Evolutionary conservation across 2,329 filamentous ascomycete genomes (phyloP).

Genomic region (Harringtonia aguacate): DNA sequence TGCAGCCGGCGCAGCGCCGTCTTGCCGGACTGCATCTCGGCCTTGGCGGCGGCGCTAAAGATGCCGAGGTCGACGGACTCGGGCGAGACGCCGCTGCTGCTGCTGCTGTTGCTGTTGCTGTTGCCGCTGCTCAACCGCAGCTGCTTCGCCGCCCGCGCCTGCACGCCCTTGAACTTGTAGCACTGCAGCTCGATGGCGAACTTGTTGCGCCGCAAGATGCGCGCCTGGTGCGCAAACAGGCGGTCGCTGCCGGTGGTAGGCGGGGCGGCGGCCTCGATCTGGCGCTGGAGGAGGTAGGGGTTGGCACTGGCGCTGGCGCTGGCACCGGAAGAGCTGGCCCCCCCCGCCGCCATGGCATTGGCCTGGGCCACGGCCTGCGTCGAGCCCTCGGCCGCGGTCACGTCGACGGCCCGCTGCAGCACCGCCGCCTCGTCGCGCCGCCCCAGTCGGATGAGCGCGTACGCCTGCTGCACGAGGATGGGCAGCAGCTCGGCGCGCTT

Average conservation of each 20-base stretch:
- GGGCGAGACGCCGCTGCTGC: constrained; percentile 15
- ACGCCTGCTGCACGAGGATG: constrained; percentile 67
- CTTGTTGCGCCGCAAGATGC: constrained; percentile 49
- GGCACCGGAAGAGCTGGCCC: too few species aligned
- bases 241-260: constrained; percentile 45
- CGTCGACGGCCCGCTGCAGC: constrained; percentile 49
- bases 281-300: constrained; percentile 56
- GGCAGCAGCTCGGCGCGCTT: constrained; percentile 64
- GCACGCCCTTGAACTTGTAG: constrained; percentile 56
- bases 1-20: constrained; percentile 60
- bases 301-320: constrained; percentile 29
- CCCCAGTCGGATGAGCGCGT: constrained; percentile 56
- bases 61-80: constrained; percentile 33
- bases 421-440: constrained; percentile 54
- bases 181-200: constrained; percentile 54
- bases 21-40: constrained; percentile 52
- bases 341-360: constrained; percentile 36
- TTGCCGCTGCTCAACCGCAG: constrained; percentile 19
- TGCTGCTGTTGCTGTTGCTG: too few species aligned
- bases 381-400: constrained; percentile 41
- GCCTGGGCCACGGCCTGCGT: constrained; percentile 56
- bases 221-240: constrained; percentile 62
- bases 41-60: constrained; percentile 61
- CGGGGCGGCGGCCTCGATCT: constrained; percentile 43
- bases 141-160: constrained; percentile 32